A percentile compares a stretch with the other conserved stretches of the same genome.
Evolutionary conservation across 2,329 filamentous ascomycete genomes (phyloP).

Genomic region (Paecilomyces niveus): DNA sequence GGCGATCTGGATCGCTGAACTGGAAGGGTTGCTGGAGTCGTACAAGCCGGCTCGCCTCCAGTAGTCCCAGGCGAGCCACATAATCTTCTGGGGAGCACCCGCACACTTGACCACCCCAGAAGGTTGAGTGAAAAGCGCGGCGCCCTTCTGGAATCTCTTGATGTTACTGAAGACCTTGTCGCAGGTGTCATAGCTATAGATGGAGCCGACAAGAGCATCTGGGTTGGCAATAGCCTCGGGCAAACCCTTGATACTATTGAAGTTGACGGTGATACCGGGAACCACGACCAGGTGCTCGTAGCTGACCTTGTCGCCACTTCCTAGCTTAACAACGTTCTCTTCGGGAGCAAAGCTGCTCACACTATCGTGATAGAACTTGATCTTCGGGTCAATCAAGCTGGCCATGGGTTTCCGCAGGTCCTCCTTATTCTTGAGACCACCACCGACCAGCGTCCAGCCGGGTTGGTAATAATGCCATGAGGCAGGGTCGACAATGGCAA

Average conservation of each 20-base stretch:
- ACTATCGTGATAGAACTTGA: slow-evolving; percentile 52
- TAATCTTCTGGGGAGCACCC: slow-evolving; percentile 54
- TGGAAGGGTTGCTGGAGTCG: slow-evolving; percentile 28
- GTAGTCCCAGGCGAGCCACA: slow-evolving; percentile 56
- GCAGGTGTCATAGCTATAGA: slow-evolving; percentile 51
- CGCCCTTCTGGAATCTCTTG: slow-evolving; percentile 42
- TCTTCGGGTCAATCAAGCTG: slow-evolving; percentile 50
- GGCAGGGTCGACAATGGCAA: slow-evolving; percentile 58
- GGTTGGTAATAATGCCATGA: slow-evolving; percentile 62
- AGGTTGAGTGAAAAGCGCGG: slow-evolving; percentile 55
- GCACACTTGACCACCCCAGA: slow-evolving; percentile 55
- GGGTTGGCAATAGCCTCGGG: slow-evolving; percentile 48
- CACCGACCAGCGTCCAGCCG: slow-evolving; percentile 63
- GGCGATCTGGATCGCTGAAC: slow-evolving; percentile 44
- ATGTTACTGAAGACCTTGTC: slow-evolving; percentile 48
- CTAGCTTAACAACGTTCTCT: slow-evolving; percentile 50
- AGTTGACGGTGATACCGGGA: slow-evolving; percentile 50
- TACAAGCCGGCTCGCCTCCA: slow-evolving; percentile 52
- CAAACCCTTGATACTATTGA: slow-evolving; percentile 48
- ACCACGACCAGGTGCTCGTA: slow-evolving; percentile 61
- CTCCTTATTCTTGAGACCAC: slow-evolving; percentile 57
- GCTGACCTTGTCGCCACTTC: slow-evolving; percentile 48
- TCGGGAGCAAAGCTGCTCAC: slow-evolving; percentile 49
- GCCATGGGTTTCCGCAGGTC: slow-evolving; percentile 48
- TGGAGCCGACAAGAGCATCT: slow-evolving; percentile 46